phyloP scores from a whole-genome alignment of 352 stramenopile species.

The Pythium grandisporangium region DNA sequence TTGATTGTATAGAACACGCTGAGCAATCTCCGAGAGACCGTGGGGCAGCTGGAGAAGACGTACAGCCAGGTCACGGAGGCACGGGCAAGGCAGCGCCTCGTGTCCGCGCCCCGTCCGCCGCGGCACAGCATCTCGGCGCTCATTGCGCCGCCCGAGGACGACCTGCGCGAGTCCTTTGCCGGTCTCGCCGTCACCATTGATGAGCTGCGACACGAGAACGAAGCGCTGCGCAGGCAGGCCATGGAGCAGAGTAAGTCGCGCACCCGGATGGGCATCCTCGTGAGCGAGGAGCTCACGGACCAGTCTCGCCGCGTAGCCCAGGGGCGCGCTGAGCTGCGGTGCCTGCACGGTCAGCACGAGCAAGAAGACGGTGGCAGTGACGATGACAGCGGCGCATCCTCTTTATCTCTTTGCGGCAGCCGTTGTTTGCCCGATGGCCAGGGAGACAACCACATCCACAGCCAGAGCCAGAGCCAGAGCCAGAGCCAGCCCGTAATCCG shows the following conservation, averaged over 20 bases:
- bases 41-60: conserved; percentile 36
- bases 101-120: too few relatives aligned
- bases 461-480: neutral
- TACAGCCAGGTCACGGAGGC: conserved; percentile 22
- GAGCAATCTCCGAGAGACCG: conserved; percentile 34
- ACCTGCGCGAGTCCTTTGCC: conserved; percentile 36
- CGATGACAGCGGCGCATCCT: neutral
- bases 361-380: neutral
- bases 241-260: conserved; percentile 52
- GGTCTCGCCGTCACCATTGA: conserved; percentile 45
- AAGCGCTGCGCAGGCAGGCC: conserved; percentile 25
- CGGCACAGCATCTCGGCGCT: conserved; percentile 7
- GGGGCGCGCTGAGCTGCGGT: conserved; percentile 15
- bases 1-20: conserved; percentile 31
- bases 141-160: conserved; percentile 14
- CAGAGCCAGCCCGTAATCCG: conserved; percentile 2
- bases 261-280: conserved; percentile 43
- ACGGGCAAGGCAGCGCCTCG: conserved; percentile 5
- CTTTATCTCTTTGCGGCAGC: too few relatives aligned
- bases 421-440: too few relatives aligned
- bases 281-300: conserved; percentile 51
- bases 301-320: too few relatives aligned
- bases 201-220: conserved; percentile 46
- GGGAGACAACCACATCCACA: too few relatives aligned
- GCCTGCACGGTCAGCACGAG: neutral